phyloP scores from a whole-genome alignment of 495 filamentous ascomycete species.

The Cercophora newfieldiana region DNA sequence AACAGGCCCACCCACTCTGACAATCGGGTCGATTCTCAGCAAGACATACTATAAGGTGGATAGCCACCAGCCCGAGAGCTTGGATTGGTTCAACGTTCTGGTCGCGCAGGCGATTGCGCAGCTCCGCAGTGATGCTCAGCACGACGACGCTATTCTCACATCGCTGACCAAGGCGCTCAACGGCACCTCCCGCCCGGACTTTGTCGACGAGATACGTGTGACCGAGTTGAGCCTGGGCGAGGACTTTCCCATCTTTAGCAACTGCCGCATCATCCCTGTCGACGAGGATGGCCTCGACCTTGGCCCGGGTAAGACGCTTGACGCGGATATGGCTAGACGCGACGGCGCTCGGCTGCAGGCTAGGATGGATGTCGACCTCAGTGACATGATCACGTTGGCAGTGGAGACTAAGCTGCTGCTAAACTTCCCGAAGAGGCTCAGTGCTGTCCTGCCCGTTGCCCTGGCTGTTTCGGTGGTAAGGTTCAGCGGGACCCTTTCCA shows the following conservation, averaged over 20 bases:
- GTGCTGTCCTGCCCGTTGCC: slow-evolving; percentile 90
- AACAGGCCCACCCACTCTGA: slow-evolving; percentile 58
- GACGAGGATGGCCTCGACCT: slow-evolving; percentile 65
- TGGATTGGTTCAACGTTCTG: slow-evolving; percentile 99
- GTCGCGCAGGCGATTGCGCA: slow-evolving; percentile 97
- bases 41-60: slow-evolving; percentile 99
- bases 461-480: slow-evolving; percentile 87
- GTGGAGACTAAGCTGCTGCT: slow-evolving; percentile 91
- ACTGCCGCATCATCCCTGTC: slow-evolving; percentile 87
- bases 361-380: slow-evolving; percentile 93
- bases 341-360: slow-evolving; percentile 80
- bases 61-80: slow-evolving; percentile 94
- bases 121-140: slow-evolving; percentile 83
- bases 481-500: slow-evolving; percentile 90
- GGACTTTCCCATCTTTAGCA: slow-evolving; percentile 98
- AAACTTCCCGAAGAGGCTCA: slow-evolving; percentile 86
- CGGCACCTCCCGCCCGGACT: slow-evolving; percentile 79
- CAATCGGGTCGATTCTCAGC: slow-evolving; percentile 84
- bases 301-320: slow-evolving; percentile 48
- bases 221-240: slow-evolving; percentile 92
- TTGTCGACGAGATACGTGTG: slow-evolving; percentile 87
- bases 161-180: slow-evolving; percentile 89
- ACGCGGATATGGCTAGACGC: slow-evolving; percentile 48
- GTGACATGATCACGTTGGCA: slow-evolving; percentile 90
- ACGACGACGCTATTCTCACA: slow-evolving; percentile 91